Evolutionary conservation across 1,139 yeast genomes (phyloP).

Genomic region (Lodderomyces parapsilosis): DNA sequence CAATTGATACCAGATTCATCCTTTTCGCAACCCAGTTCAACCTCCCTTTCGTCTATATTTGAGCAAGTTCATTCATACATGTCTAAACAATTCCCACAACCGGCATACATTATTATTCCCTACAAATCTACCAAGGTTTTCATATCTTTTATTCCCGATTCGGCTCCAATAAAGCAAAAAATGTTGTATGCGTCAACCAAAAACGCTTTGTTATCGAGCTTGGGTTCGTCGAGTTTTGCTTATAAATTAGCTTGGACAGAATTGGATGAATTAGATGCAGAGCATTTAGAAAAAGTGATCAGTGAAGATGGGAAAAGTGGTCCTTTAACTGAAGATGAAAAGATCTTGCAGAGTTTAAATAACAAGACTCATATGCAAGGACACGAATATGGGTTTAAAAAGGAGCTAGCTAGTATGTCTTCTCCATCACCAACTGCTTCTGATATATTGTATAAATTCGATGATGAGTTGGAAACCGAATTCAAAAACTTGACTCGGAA

Average conservation of each 20-base stretch:
- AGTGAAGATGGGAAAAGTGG: slow-evolving; percentile 29
- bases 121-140: slow-evolving; percentile 44
- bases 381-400: slow-evolving; percentile 18
- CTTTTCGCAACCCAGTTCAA: slow-evolving; percentile 21
- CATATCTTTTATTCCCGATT: slow-evolving; percentile 84
- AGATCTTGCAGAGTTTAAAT: slow-evolving; percentile 46
- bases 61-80: slow-evolving; percentile 32
- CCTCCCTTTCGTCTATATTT: slow-evolving; percentile 25
- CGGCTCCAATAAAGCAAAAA: slow-evolving; percentile 76
- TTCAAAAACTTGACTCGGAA: slow-evolving; percentile 19
- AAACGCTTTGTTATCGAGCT: slow-evolving; percentile 66
- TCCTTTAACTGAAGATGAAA: slow-evolving; percentile 62
- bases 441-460: slow-evolving; percentile 30
- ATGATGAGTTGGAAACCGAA: slow-evolving; percentile 21
- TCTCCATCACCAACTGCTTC: slow-evolving; percentile 4
- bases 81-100: slow-evolving; percentile 41
- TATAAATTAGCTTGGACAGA: slow-evolving; percentile 57
- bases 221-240: slow-evolving; percentile 65
- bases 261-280: slow-evolving; percentile 55
- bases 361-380: slow-evolving; percentile 11
- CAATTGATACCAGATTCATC: slow-evolving; percentile 41
- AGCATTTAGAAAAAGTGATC: slow-evolving; percentile 45
- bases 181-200: slow-evolving; percentile 95
- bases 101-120: slow-evolving; percentile 57
- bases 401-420: slow-evolving; percentile 38